Base-by-base conservation (phyloP, 1,284 basidiomycete genomes). In the Ceraceosorus bombacis region DNA sequence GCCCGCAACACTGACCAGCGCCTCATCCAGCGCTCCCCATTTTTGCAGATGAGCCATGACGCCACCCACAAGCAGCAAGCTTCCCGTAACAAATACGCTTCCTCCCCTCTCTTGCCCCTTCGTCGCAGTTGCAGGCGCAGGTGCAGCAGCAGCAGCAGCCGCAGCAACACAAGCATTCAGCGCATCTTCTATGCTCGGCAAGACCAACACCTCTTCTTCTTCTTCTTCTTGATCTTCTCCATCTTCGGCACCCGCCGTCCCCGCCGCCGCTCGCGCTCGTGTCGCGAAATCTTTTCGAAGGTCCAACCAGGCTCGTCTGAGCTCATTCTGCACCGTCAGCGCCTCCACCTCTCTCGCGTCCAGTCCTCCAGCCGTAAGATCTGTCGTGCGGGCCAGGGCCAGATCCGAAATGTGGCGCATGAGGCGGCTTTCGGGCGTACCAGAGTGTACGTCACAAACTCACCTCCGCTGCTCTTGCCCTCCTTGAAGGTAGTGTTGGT, bases 31-130 rank as follows among this genome's bases (percentile, higher is more conserved):
- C 51, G 57, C 55, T 13, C 65, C 67, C 38, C 61, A 59, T 15
- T 70, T 62, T 48, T 72, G 66, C 55, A 77, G 53, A 49, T 77
- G 75, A 4, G 71, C 91, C 72, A 98, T 89, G 7, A 94, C 82
- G 2, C 95, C 95, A 27, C 95, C 95, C 5, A 98, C 87, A 12
- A 99, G 83, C 79, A 95, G 93, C 68, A 99, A 78, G 78, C 92
- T 96, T 4, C 95, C 95, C 1, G 89, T 84, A 1, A 95, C 91
- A 36, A 98, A 81, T 12, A 92, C 85, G 63, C 88, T 46, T 10
- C 9, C 43, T 0, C 63, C 83, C 77, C 17, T 74, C 70, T n/a
- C 74, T 67, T 13, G 79, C 71, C 13, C 70, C 68, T 15, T 74
- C 62, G 39, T 65, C 57, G 10, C 15, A 39, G 9, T 65, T 27